These are phyloP conservation scores for Coelastrella sp. DNA, from an alignment of 139 green algal genomes.

Conservation along the genomic window DNA sequence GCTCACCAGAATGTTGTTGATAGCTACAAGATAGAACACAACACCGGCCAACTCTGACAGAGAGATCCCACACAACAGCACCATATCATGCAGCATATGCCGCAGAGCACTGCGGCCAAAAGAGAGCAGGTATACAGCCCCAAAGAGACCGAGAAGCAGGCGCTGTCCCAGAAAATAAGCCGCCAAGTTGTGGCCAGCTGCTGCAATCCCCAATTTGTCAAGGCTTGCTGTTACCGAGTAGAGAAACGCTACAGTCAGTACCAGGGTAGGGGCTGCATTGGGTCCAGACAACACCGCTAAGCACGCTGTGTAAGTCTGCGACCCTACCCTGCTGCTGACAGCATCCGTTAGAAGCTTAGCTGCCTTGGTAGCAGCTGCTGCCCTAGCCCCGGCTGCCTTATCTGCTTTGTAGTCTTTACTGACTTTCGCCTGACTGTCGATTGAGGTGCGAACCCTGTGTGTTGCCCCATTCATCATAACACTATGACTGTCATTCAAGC, in stretches of 20 bases:
- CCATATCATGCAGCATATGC: conserved; percentile 10
- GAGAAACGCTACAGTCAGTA: conserved; percentile 52
- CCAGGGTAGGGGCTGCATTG: conserved; percentile 39
- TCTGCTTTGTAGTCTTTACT: background rate
- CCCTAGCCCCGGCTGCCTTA: background rate
- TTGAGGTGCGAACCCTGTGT: too few species aligned
- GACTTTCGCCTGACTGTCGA: conserved; percentile 18
- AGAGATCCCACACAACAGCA: conserved; percentile 52
- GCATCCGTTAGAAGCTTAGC: background rate
- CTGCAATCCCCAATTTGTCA: conserved; percentile 68
- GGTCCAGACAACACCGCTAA: background rate
- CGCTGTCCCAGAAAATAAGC: conserved; percentile 58
- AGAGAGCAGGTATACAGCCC: conserved; percentile 13
- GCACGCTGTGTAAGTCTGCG: background rate
- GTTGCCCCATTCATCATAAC: background rate
- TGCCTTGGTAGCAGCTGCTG: too few species aligned
- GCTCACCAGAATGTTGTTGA: conserved; percentile 68
- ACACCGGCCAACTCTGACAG: conserved; percentile 60
- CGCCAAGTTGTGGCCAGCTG: conserved; percentile 43
- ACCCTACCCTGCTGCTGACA: background rate
- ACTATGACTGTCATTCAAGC: background rate
- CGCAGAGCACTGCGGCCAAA: background rate
- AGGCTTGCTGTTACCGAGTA: conserved; percentile 64
- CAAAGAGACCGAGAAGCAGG: conserved; percentile 28
- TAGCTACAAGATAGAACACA: conserved; percentile 62